A percentile compares a stretch with the other conserved stretches of the same genome.
phyloP scores from a whole-genome alignment of 2,329 filamentous ascomycete species.

The Aciculosporium take region DNA sequence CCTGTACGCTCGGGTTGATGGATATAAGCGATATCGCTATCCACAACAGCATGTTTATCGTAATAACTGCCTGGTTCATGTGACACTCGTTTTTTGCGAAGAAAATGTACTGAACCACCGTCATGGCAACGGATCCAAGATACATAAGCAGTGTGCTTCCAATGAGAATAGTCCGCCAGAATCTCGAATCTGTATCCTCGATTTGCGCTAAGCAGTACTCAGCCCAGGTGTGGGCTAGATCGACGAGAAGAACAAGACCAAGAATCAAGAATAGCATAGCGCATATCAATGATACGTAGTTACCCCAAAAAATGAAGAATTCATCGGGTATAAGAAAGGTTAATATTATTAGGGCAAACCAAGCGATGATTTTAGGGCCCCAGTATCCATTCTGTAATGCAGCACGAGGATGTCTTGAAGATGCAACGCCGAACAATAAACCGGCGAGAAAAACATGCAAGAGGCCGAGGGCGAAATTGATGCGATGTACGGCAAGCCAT shows the following conservation, averaged over 20 bases:
- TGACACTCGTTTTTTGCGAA: conserved; percentile 70
- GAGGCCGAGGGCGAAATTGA: conserved; percentile 91
- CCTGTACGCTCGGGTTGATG: conserved; percentile 79
- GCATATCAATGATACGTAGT: conserved; percentile 76
- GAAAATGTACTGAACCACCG: conserved; percentile 92
- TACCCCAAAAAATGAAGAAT: conserved; percentile 93
- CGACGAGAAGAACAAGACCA: conserved; percentile 81
- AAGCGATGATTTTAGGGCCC: conserved; percentile 88
- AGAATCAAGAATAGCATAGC: conserved; percentile 90
- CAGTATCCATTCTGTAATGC: conserved; percentile 95
- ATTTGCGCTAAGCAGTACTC: conserved; percentile 93
- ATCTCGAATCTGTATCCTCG: conserved; percentile 68
- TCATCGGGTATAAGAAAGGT: conserved; percentile 91
- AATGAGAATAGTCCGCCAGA: conserved; percentile 79
- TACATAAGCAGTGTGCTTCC: conserved; percentile 94
- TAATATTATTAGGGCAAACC: conserved; percentile 73
- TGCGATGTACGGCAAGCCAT: conserved; percentile 90
- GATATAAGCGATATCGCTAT: conserved; percentile 70
- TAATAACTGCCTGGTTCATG: conserved; percentile 96
- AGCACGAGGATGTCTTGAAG: conserved; percentile 75
- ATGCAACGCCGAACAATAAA: conserved; percentile 73
- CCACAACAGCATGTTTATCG: conserved; percentile 79
- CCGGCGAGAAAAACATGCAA: conserved; percentile 82
- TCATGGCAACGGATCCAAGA: conserved; percentile 79
- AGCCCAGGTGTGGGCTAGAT: conserved; percentile 92